These are phyloP conservation scores for Coemansia sp. DNA, from an alignment of 192 early-diverging fungal species.

Conservation along the genomic window DNA sequence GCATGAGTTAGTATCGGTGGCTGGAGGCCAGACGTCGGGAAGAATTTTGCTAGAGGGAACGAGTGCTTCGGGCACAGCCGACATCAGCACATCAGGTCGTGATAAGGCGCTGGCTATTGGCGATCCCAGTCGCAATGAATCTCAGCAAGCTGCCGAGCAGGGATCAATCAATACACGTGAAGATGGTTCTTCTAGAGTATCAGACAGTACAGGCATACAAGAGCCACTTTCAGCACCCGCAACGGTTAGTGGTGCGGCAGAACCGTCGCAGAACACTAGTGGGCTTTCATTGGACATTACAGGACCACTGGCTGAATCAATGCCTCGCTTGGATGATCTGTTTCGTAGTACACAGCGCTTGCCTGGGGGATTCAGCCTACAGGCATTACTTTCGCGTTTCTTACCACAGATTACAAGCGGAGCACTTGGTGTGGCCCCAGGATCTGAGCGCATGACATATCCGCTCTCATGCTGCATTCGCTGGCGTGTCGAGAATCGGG, in stretches of 20 bases:
- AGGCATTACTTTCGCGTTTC: slow-evolving; percentile 44
- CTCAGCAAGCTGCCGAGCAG: not conserved
- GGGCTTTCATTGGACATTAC: slow-evolving; percentile 30
- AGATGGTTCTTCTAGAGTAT: not conserved
- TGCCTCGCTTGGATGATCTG: slow-evolving; percentile 40
- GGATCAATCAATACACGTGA: not conserved
- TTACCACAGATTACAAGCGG: slow-evolving; percentile 36
- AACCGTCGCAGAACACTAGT: slow-evolving; percentile 13
- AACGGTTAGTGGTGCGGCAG: not conserved
- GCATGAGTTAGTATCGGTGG: not conserved
- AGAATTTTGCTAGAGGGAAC: not conserved
- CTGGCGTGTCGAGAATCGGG: slow-evolving; percentile 30
- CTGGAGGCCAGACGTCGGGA: not conserved
- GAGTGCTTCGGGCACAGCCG: not conserved
- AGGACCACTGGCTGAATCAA: slow-evolving; percentile 40
- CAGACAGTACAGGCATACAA: not conserved
- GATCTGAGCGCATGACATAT: slow-evolving; percentile 38
- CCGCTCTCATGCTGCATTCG: slow-evolving; percentile 46
- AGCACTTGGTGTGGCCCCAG: slow-evolving; percentile 20
- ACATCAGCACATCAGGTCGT: not conserved
- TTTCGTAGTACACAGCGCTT: slow-evolving; percentile 34
- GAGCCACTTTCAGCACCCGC: not conserved
- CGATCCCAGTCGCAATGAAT: not conserved
- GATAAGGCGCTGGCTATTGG: slow-evolving; percentile 5
- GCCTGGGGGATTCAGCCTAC: slow-evolving; percentile 39